Base-by-base conservation (phyloP, 805 yeast species). In the Zygoascus biomembranicola region DNA sequence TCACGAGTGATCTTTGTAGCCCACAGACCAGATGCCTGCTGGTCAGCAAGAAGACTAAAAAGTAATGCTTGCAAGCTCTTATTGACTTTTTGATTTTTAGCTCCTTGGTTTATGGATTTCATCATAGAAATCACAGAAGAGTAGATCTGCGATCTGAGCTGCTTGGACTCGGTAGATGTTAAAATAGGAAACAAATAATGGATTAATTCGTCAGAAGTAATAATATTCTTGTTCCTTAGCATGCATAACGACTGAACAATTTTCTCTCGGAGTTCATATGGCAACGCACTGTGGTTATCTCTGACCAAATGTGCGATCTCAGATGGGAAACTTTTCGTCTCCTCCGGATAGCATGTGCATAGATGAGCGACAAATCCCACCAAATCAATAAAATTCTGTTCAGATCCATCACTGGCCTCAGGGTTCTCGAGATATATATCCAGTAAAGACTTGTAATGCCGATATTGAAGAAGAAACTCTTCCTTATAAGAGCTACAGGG, bases 1-100 rank as follows among this genome's bases (percentile, higher is more conserved):
- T 94, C 98, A 66, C 98, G 80, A 5, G 97, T 90, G 54, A 94
- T 73, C 64, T 89, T 90, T 2, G 97, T 87, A 8, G 98, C 97
- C 97, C 98, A 94, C 23, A 94, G 72, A 39, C 97, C 97, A 62
- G 85, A 87, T 43, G 88, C 78, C 60, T 82, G 87, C 55, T 86
- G 81, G 67, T 87, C 83, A 59, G 89, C 96, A 46, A 94, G 73
- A 58, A 92, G 74, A 62, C 87, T 88, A 75, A 94, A 92, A 51
- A 95, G 77, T 49, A 94, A 70, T 0, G 98, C 97, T 70, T 94
- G 99, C 0, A 97, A 87, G 11, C 90, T 82, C 66, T 87, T 78
- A 68, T 94, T 94, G 57, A 94, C 73, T 69, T 87, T 90, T 66
- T 89, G 97, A 66, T 90, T 88, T 67, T 86, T 89, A 5, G 94